Evolutionary conservation across 2,329 filamentous ascomycete species (phyloP), one percentile per base, ranked within the genome.

Genomic region (Monilinia vaccinii-corymbosi): DNA sequence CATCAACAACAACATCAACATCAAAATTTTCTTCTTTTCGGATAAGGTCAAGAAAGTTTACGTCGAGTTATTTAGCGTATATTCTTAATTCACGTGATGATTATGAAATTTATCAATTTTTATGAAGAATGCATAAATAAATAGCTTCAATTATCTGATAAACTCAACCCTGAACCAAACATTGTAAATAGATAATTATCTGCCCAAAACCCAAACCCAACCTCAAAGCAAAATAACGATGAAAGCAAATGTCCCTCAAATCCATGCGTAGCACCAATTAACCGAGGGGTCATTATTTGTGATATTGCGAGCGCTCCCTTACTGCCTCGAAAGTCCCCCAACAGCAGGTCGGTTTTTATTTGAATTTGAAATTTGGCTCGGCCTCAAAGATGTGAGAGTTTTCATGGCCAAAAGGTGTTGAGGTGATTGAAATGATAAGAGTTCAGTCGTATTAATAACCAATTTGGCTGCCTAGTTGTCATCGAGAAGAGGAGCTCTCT

Each of bases 401-500:
- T 40, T 28, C 36, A 42, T 42, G 18, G 13, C 18, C 50, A 8
- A 32, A 32, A 44, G 18, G 13, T 23, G 7, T 44, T 28, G 38
- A 23, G 11, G 13, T 44, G 13, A 23, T 40, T 57, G 32, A 18
- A 50, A 38, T 13, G 23, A 36, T 34, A 13, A 50, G 18, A 50
- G 11, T n/a, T 11, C 16, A 31, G 5, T 13, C 4, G 45, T 40
- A n/a, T 46, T n/a, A 23, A 49, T n/a, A 23, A 49, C 16, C 9
- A 56, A 40, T 52, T 52, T 68, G 70, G 53, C 64, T 57, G 40
- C 85, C 81, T 68, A 71, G 53, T 65, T 57, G 44, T 85, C 81
- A 21, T 76, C 75, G 62, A 87, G 76, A 25, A 87, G 79, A 64
- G 84, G 84, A 51, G 83, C 83, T 64, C 82, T 81, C 75, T 87